phyloP scores from a whole-genome alignment of 2,329 filamentous ascomycete genomes.

The Aureobasidium leucospermi region DNA sequence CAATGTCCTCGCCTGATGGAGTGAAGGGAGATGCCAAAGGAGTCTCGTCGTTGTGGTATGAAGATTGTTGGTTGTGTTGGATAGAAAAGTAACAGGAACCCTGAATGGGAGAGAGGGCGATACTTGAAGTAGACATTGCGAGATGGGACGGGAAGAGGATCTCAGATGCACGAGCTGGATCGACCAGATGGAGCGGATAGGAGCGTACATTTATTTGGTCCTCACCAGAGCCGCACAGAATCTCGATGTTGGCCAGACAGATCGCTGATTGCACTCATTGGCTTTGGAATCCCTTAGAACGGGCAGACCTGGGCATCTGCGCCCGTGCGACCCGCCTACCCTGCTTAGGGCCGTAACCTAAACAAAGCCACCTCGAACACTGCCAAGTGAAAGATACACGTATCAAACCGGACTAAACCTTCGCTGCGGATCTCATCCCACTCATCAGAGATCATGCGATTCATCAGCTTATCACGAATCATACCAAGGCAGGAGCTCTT shows the following conservation, averaged over 20 bases:
- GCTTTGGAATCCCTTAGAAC: neutral
- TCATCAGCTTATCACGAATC: neutral
- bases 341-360: constrained; percentile 5
- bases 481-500: neutral
- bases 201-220: constrained; percentile 4
- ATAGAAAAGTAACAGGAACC: constrained; percentile 13
- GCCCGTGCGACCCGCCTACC: neutral
- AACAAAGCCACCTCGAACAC: neutral
- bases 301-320: neutral
- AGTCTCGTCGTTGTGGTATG: constrained; percentile 10
- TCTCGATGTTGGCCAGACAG: neutral
- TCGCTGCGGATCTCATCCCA: neutral
- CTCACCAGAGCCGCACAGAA: neutral
- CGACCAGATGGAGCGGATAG: constrained; percentile 10
- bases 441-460: neutral
- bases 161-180: constrained; percentile 9
- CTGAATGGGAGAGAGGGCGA: neutral
- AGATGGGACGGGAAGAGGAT: constrained; percentile 2
- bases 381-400: neutral
- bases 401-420: neutral
- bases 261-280: neutral
- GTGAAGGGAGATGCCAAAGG: constrained; percentile 8
- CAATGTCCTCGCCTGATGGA: neutral
- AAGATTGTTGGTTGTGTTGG: constrained; percentile 5
- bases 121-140: constrained; percentile 7